A percentile compares a stretch with the other conserved stretches of the same genome.
These are phyloP conservation scores for Phytophthora rubi DNA, from an alignment of 352 stramenopile species.

Conservation along the genomic window DNA sequence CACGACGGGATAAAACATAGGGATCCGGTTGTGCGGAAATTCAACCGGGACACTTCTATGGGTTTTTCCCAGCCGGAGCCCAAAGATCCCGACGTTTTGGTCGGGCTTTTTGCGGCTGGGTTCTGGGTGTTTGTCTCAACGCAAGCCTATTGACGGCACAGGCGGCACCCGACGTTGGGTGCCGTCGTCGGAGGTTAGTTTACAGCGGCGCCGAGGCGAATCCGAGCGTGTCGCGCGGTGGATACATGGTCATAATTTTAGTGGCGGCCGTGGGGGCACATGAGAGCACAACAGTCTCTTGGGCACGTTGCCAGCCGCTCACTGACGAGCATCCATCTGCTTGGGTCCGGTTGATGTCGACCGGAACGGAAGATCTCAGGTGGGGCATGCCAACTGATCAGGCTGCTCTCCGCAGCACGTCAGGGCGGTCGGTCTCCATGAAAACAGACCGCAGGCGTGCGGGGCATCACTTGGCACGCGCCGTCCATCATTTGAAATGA, in stretches of 20 bases:
- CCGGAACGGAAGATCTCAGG: background rate
- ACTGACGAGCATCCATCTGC: constrained; percentile 21
- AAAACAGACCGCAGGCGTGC: constrained; percentile 6
- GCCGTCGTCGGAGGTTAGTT: background rate
- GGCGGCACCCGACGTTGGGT: too few relatives aligned
- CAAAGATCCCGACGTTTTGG: background rate
- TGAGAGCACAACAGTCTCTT: background rate
- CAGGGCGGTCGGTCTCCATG: constrained; percentile 6
- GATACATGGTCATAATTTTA: background rate
- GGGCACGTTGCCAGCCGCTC: background rate
- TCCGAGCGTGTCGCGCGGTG: constrained; percentile 4
- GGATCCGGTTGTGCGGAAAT: constrained; percentile 8
- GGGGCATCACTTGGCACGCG: background rate
- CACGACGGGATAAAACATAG: constrained; percentile 15
- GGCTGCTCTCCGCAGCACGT: background rate
- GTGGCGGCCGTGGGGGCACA: background rate
- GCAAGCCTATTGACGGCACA: background rate
- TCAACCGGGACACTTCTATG: constrained; percentile 17
- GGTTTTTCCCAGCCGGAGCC: background rate
- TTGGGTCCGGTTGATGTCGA: background rate
- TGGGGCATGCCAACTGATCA: background rate
- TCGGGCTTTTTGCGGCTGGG: background rate
- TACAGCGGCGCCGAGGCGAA: background rate
- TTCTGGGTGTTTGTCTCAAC: constrained; percentile 6
- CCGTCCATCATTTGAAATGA: background rate